phyloP scores from a whole-genome alignment of 345 rosid species.

The Cardiospermum halicacabum region DNA sequence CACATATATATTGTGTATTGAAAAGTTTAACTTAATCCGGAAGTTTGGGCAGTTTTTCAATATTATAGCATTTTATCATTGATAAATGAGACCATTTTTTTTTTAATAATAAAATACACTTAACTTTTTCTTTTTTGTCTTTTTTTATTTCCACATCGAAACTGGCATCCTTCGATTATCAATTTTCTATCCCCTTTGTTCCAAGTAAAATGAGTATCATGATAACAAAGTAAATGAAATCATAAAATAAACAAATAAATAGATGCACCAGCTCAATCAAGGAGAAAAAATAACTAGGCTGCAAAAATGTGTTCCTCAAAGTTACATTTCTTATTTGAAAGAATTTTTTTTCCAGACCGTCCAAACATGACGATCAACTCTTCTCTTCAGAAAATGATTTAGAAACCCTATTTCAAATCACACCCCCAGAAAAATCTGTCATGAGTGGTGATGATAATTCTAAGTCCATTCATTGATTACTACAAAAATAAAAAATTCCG shows the following conservation, averaged over 20 bases:
- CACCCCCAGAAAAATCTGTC: conserved; percentile 4
- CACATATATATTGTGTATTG: too few relatives aligned
- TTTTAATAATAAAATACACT: too few relatives aligned
- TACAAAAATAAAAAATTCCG: conserved; percentile 12
- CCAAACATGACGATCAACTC: conserved; percentile 6
- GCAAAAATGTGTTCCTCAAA: not conserved
- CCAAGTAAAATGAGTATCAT: not conserved
- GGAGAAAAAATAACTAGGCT: not conserved
- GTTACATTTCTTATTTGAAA: conserved; percentile 20
- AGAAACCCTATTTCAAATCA: conserved; percentile 12
- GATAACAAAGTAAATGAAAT: not conserved
- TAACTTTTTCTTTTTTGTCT: too few relatives aligned
- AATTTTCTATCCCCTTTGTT: too few relatives aligned
- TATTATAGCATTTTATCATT: too few relatives aligned
- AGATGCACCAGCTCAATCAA: not conserved
- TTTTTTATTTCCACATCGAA: too few relatives aligned
- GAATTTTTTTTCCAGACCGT: not conserved
- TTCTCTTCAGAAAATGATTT: conserved; percentile 9
- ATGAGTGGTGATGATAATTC: not conserved
- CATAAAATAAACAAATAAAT: not conserved
- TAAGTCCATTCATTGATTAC: conserved; percentile 29
- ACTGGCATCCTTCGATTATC: too few relatives aligned
- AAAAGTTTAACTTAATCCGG: too few relatives aligned
- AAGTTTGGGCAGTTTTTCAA: too few relatives aligned
- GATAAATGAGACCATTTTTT: too few relatives aligned